Percentiles rank a stretch among this genome's conserved stretches.
Conservation (phyloP, 2,329 filamentous ascomycete species). For the Pyricularia sp. region DNA sequence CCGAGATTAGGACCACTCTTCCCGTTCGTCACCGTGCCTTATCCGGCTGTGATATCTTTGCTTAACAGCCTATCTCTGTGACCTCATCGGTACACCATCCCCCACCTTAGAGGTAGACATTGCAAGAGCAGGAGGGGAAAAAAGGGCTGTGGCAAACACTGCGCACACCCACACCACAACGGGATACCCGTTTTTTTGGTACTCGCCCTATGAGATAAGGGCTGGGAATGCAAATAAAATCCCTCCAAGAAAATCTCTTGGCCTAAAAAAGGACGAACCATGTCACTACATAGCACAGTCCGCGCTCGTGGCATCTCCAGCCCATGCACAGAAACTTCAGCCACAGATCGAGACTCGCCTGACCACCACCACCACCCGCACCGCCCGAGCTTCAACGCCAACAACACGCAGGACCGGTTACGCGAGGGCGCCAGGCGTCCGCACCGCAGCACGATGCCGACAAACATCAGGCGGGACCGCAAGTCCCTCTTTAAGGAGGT, state of each 20-base stretch:
- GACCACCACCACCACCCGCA: constrained; percentile 7
- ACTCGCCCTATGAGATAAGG: not conserved
- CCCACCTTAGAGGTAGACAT: not conserved
- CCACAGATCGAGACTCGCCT: not conserved
- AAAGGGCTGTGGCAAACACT: not conserved
- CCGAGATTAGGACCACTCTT: not conserved
- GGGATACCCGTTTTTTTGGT: not conserved
- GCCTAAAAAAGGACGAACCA: not conserved
- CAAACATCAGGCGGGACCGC: constrained; percentile 38
- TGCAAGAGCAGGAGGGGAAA: not conserved
- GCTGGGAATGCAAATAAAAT: not conserved
- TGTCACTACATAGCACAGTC: not conserved
- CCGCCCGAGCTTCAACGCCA: constrained; percentile 41
- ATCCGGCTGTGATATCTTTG: not conserved
- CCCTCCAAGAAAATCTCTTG: not conserved
- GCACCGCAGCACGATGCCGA: constrained; percentile 14
- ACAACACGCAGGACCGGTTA: constrained; percentile 39
- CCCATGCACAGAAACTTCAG: not conserved
- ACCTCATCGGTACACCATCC: not conserved
- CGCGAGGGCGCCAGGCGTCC: constrained; percentile 30
- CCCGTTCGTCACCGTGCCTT: not conserved
- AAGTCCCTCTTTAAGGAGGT: constrained; percentile 44
- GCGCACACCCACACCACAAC: not conserved
- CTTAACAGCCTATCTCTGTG: not conserved
- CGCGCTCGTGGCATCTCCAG: not conserved